Base-by-base conservation (phyloP, 2,329 filamentous ascomycete species). In the Apiospora malaysiana region DNA sequence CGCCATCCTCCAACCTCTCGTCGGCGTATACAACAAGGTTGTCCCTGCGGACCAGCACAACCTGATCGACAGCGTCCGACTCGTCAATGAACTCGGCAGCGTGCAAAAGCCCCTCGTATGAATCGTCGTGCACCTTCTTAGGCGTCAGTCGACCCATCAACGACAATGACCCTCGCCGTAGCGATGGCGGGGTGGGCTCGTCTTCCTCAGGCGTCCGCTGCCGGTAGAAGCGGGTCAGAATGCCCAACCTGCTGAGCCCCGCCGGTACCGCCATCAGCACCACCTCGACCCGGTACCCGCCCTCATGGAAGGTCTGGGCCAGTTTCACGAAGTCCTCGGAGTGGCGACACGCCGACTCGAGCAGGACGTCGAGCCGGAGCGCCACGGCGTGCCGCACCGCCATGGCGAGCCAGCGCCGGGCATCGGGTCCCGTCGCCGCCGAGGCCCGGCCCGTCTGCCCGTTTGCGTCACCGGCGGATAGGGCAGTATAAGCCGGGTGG, bases 281-380 rank as follows among this genome's bases (percentile, higher is more conserved):
- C 2, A 85, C 81, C 42, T 81, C 79, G 32, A 85, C 79, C 18
- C 75, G 74, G 72, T 85, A 86, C 2, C 77, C 79, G 0, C 71
- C 77, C 2, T 21, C 45, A n/a, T 74, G 74, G 59, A 85, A 84
- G 1, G 78, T 71, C 4, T 72, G 73, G 14, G 79, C 81, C 66
- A 86, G 77, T 1, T 75, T 73, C 42, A 73, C 76, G 70, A 85
- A 83, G 74, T 86, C 84, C 12, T 77, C 77, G 1, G 82, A 82
- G 71, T 83, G 79, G 21, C 85, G 81, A 74, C 83, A 85, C 2
- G 84, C 84, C 68, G 81, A 82, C 78, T 86, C 85, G 21, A 86
- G 74, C 14, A 86, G 76, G 16, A 83, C 81, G 74, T 83, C 80
- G 23, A 77, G 71, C n/a, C 76, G 72, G 1, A 75, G 76, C 7